phyloP scores from a whole-genome alignment of 2,329 filamentous ascomycete genomes.

The Botryotinia globosa region DNA sequence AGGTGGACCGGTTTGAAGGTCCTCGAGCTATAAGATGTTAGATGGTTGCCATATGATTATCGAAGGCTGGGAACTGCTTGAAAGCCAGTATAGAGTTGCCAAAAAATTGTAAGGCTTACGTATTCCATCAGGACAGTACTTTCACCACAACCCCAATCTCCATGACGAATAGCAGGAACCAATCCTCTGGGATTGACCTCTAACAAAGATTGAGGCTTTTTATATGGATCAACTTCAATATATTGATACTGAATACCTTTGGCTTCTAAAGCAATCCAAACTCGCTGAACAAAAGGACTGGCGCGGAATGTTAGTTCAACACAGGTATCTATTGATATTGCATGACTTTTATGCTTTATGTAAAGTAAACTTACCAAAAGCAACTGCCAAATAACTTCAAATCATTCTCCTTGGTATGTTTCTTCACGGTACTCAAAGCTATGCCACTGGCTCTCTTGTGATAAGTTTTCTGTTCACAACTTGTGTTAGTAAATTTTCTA shows the following conservation, averaged over 20 bases:
- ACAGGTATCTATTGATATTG: slow-evolving; percentile 24
- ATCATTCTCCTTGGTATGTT: slow-evolving; percentile 65
- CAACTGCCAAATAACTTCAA: slow-evolving; percentile 79
- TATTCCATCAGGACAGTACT: slow-evolving; percentile 84
- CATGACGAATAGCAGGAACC: slow-evolving; percentile 74
- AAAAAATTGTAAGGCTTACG: slow-evolving; percentile 45
- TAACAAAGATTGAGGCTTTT: slow-evolving; percentile 66
- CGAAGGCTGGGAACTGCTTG: background rate
- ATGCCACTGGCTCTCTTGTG: slow-evolving; percentile 70
- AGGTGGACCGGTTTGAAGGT: slow-evolving; percentile 57
- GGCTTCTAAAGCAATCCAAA: slow-evolving; percentile 84
- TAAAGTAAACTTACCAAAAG: slow-evolving; percentile 62
- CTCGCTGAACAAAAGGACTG: slow-evolving; percentile 77
- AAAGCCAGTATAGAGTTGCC: background rate
- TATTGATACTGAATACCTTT: slow-evolving; percentile 81
- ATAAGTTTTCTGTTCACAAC: slow-evolving; percentile 61
- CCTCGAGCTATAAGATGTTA: slow-evolving; percentile 59
- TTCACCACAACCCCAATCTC: slow-evolving; percentile 79
- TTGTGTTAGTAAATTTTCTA: slow-evolving; percentile 44
- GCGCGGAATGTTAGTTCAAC: slow-evolving; percentile 19
- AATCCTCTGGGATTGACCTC: slow-evolving; percentile 74
- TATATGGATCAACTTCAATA: slow-evolving; percentile 78
- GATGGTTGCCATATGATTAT: background rate
- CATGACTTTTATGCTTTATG: slow-evolving; percentile 3
- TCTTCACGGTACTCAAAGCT: slow-evolving; percentile 66